phyloP scores from a whole-genome alignment of 2,329 filamentous ascomycete species.

The Stachybotrys chlorohalonatus region DNA sequence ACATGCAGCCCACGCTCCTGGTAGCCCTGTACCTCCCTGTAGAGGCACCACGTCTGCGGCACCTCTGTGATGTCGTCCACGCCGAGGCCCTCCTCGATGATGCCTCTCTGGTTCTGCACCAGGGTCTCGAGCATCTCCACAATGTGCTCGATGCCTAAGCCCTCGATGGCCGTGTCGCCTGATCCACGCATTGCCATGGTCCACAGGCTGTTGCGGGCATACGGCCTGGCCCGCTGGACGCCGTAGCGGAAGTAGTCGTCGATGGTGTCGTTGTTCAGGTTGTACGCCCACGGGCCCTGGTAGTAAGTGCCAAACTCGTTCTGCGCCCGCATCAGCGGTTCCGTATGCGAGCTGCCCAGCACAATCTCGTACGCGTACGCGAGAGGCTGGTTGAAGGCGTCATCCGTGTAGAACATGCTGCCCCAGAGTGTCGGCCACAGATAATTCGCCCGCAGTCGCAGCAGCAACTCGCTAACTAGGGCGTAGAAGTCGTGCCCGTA shows the following conservation, averaged over 20 bases:
- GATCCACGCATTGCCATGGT: conserved; percentile 64
- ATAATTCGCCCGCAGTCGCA: conserved; percentile 64
- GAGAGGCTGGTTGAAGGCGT: conserved; percentile 56
- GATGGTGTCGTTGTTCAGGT: conserved; percentile 59
- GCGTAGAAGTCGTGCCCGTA: conserved; percentile 57
- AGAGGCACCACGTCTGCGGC: conserved; percentile 53
- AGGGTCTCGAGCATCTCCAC: conserved; percentile 10
- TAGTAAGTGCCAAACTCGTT: conserved; percentile 46
- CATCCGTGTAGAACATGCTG: conserved; percentile 64
- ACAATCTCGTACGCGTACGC: conserved; percentile 68
- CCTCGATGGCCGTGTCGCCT: conserved; percentile 53
- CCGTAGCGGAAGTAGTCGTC: conserved; percentile 61
- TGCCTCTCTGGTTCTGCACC: conserved; percentile 26
- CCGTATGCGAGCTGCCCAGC: conserved; percentile 63
- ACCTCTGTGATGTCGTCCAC: conserved; percentile 6
- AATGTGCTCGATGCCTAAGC: conserved; percentile 29
- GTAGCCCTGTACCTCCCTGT: conserved; percentile 57
- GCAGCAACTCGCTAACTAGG: conserved; percentile 60
- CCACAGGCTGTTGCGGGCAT: conserved; percentile 54
- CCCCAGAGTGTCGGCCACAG: conserved; percentile 67
- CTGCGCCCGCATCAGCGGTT: conserved; percentile 57
- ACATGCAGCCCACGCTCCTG: conserved; percentile 52
- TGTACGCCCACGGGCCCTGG: conserved; percentile 59
- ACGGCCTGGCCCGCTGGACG: conserved; percentile 53
- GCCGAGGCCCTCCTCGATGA: conserved; percentile 7